A percentile compares a stretch with the other conserved stretches of the same genome.
Conservation (phyloP, 2,329 filamentous ascomycete genomes). For the Nothopassalora personata region DNA sequence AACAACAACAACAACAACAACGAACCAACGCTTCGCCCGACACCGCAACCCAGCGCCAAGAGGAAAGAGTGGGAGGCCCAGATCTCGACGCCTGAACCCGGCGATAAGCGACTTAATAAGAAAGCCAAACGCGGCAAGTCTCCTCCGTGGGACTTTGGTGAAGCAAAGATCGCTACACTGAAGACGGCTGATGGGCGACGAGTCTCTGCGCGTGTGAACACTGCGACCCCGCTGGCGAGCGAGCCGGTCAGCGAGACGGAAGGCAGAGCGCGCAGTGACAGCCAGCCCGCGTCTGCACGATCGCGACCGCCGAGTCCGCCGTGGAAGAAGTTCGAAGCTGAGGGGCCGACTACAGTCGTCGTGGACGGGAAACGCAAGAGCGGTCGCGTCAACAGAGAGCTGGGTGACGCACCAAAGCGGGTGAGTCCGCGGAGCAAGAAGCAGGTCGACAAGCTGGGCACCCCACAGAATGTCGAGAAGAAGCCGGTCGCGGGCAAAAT, state of each 20-base stretch:
- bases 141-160: slow-evolving; percentile 32
- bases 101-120: slow-evolving; percentile 44
- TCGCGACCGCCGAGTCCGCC: slow-evolving; percentile 67
- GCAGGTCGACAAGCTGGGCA: slow-evolving; percentile 23
- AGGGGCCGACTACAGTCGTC: slow-evolving; percentile 81
- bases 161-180: slow-evolving; percentile 26
- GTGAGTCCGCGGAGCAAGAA: slow-evolving; percentile 30
- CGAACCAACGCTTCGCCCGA: slow-evolving; percentile 21
- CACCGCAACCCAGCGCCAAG: slow-evolving; percentile 26
- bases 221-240: slow-evolving; percentile 24
- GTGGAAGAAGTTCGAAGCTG: slow-evolving; percentile 81
- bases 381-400: slow-evolving; percentile 48
- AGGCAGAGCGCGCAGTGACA: slow-evolving; percentile 19
- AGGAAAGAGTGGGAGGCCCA: slow-evolving; percentile 25
- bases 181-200: slow-evolving; percentile 31
- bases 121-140: slow-evolving; percentile 50
- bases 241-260: slow-evolving; percentile 10
- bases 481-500: slow-evolving; percentile 12
- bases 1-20: slow-evolving; percentile 5
- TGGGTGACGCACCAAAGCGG: slow-evolving; percentile 23
- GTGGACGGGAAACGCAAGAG: slow-evolving; percentile 58
- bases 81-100: slow-evolving; percentile 14
- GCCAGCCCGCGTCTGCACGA: slow-evolving; percentile 19
- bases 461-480: slow-evolving; percentile 16
- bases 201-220: slow-evolving; percentile 29